Base-by-base conservation (phyloP, 2,329 filamentous ascomycete species). In the Apiospora pterosperma region DNA sequence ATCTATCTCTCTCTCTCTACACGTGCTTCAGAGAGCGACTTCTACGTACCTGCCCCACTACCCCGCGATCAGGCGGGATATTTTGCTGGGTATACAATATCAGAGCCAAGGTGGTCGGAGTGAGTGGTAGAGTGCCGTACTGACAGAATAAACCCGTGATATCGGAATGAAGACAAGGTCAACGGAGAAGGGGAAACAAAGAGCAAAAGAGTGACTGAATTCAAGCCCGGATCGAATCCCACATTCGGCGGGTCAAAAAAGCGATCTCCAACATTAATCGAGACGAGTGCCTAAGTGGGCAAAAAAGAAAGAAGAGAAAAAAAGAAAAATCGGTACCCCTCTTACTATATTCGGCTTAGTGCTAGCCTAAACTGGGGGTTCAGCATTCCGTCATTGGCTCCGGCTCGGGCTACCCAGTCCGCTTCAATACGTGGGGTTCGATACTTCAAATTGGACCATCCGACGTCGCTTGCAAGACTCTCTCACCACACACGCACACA, bases 371-470 rank as follows among this genome's bases (percentile, higher is more conserved):
- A 42, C 41, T 39, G 38, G 38, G 41, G 31, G 41, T 62, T 59
- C 25, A 19, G 58, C 62, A 73, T 72, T 73, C 70, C 71, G 69
- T 72, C 71, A 75, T 68, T 73, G 72, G 71, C 34, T 36, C 36
- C 34, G 34, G 59, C 34, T 36, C 36, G n/a, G 34, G 59, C 23
- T 25, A 7, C n/a, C 8, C 14, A 38, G 48, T 55, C 48, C 48
- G 48, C n/a, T 34, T 55, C 48, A 55, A 34, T 55, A n/a, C 48
- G 48, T 55, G 48, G 48, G 48, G 48, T 34, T 55, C n/a, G 19
- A n/a, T 34, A 8, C 48, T 55, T 55, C 48, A 55, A 16, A 34
- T 10, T 55, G 61, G 39, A 10, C 55, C 41, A 44, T 59, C 63
- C 63, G 63, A 64, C 58, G 55, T 64, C 63, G 63, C 63, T 64